Conservation (phyloP, 2,329 filamentous ascomycete species). For the Gnomoniopsis smithogilvyi region DNA sequence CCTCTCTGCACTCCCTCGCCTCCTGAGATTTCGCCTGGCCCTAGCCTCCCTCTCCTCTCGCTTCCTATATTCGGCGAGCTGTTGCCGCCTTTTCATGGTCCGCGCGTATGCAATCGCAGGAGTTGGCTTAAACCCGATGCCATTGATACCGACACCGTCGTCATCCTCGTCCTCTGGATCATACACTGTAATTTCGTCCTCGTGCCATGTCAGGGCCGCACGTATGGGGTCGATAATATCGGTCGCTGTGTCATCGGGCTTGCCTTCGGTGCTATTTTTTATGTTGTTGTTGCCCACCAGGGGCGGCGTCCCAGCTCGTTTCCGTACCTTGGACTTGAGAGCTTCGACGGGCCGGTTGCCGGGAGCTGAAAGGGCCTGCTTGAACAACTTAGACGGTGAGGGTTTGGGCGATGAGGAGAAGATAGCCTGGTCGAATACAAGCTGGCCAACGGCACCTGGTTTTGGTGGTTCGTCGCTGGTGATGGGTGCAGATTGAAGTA, state of each 20-base stretch:
- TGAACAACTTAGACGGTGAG: neutral
- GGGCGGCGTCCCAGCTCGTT: conserved; percentile 36
- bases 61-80: conserved; percentile 60
- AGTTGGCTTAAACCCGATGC: conserved; percentile 64
- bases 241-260: conserved; percentile 31
- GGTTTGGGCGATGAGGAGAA: conserved; percentile 7
- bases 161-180: conserved; percentile 63
- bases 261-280: conserved; percentile 19
- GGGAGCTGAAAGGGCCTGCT: neutral
- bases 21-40: conserved; percentile 49
- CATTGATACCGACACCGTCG: conserved; percentile 65
- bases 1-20: conserved; percentile 34
- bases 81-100: conserved; percentile 54
- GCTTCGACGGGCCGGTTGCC: neutral
- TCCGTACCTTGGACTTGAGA: conserved; percentile 4
- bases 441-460: neutral
- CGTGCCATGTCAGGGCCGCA: conserved; percentile 63
- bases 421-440: neutral
- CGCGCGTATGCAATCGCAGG: conserved; percentile 57
- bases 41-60: conserved; percentile 60
- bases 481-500: neutral
- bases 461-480: neutral
- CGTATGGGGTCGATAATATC: conserved; percentile 50
- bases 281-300: conserved; percentile 17
- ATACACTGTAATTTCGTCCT: conserved; percentile 66